Evolutionary conservation across 2,329 filamentous ascomycete species (phyloP).

Genomic region (Boeremia lycopersici): DNA sequence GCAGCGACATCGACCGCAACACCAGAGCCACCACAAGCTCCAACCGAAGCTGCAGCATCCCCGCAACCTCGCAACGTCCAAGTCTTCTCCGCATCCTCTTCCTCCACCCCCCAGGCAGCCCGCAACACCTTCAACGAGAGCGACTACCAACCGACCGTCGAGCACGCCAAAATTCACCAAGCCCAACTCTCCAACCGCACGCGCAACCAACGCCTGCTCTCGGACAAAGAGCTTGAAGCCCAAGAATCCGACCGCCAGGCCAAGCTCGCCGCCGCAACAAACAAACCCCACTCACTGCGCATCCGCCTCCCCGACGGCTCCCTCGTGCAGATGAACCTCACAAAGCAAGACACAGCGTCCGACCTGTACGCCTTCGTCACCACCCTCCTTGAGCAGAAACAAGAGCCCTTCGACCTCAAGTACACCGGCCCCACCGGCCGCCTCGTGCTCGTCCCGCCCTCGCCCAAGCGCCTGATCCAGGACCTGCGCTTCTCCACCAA

Average conservation of each 20-base stretch:
- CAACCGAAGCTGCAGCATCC: conserved; percentile 13
- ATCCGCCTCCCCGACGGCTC: conserved; percentile 89
- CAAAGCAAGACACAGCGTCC: conserved; percentile 69
- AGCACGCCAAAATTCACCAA: conserved; percentile 77
- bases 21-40: conserved; percentile 21
- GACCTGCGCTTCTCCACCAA: conserved; percentile 73
- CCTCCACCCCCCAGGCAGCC: conserved; percentile 77
- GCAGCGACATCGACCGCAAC: conserved; percentile 28
- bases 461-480: conserved; percentile 67
- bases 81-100: conserved; percentile 79
- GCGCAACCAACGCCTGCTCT: conserved; percentile 78
- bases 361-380: conserved; percentile 77
- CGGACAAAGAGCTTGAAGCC: conserved; percentile 79
- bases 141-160: conserved; percentile 78
- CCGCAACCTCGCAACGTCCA: conserved; percentile 58
- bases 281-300: conserved; percentile 70
- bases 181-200: conserved; percentile 65
- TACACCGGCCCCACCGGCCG: conserved; percentile 62
- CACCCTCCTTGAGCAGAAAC: conserved; percentile 68
- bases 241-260: conserved; percentile 70
- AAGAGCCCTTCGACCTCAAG: conserved; percentile 74
- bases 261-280: conserved; percentile 67
- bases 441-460: conserved; percentile 52
- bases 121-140: conserved; percentile 68
- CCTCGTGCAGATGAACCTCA: conserved; percentile 74